Percentiles rank a stretch among this genome's conserved stretches.
phyloP scores from a whole-genome alignment of 768 basidiomycete species.

The Russula ochroleuca region DNA sequence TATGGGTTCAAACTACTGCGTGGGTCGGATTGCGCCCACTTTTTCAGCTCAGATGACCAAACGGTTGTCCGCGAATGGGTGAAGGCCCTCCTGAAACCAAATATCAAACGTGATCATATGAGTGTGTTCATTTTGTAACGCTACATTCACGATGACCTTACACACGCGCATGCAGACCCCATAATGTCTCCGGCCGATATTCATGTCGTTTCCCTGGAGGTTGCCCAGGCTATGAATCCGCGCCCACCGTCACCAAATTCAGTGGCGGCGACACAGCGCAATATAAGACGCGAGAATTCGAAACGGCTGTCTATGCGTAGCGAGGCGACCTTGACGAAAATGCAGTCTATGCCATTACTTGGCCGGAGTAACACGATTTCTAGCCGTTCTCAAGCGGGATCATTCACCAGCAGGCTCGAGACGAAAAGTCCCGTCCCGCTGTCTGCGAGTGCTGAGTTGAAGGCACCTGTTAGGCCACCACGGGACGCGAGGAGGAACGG shows the following conservation, averaged over 20 bases:
- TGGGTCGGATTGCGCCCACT: constrained; percentile 80
- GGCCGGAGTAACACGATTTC: constrained; percentile 37
- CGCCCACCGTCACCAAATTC: constrained; percentile 89
- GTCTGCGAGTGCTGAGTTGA: constrained; percentile 28
- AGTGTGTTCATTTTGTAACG: constrained; percentile 46
- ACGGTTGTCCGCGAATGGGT: constrained; percentile 87
- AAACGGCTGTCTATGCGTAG: constrained; percentile 75
- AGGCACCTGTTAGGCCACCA: constrained; percentile 60
- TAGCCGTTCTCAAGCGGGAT: constrained; percentile 42
- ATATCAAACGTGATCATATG: constrained; percentile 88
- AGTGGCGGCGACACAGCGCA: constrained; percentile 81
- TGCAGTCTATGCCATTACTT: constrained; percentile 36
- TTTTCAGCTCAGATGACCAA: constrained; percentile 89
- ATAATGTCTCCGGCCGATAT: constrained; percentile 95
- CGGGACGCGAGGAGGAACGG: constrained; percentile 53
- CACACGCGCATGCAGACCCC: constrained; percentile 51
- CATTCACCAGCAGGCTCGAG: constrained; percentile 42
- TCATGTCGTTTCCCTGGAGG: constrained; percentile 87
- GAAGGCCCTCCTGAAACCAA: constrained; percentile 99
- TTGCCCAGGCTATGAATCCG: constrained; percentile 95
- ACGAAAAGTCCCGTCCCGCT: constrained; percentile 7
- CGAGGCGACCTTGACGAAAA: constrained; percentile 63
- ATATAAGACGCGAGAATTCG: constrained; percentile 77
- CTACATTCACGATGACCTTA: background rate
- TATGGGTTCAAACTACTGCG: constrained; percentile 96